These are phyloP conservation scores for Escovopsis sp. DNA, from an alignment of 2,329 filamentous ascomycete genomes.

Conservation along the genomic window DNA sequence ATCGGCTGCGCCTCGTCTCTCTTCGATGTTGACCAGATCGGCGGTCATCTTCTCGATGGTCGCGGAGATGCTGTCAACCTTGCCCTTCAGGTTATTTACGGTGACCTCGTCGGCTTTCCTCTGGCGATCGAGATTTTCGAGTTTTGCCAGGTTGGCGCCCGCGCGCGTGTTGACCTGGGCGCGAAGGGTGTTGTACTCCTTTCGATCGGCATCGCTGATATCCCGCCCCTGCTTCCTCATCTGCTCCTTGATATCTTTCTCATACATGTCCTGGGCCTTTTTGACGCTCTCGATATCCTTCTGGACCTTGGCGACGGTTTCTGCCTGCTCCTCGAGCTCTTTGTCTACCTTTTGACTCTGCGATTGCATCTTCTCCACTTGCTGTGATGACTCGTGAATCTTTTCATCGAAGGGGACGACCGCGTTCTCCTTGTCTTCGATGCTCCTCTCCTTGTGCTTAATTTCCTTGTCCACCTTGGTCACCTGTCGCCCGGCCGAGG, in stretches of 20 bases:
- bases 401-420: slow-evolving; percentile 89
- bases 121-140: slow-evolving; percentile 78
- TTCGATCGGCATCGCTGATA: slow-evolving; percentile 71
- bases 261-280: slow-evolving; percentile 78
- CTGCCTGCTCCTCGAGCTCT: slow-evolving; percentile 59
- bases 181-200: slow-evolving; percentile 75
- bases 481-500: slow-evolving; percentile 60
- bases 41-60: slow-evolving; percentile 58
- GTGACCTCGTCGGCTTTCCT: slow-evolving; percentile 85
- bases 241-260: slow-evolving; percentile 71
- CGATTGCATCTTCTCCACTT: slow-evolving; percentile 52
- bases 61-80: slow-evolving; percentile 64
- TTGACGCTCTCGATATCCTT: slow-evolving; percentile 75
- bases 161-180: slow-evolving; percentile 74
- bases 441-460: slow-evolving; percentile 69
- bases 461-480: slow-evolving; percentile 73
- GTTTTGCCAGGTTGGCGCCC: slow-evolving; percentile 63
- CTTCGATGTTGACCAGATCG: slow-evolving; percentile 54
- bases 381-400: slow-evolving; percentile 60
- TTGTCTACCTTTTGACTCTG: slow-evolving; percentile 58
- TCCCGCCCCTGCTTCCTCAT: slow-evolving; percentile 78
- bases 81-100: slow-evolving; percentile 76
- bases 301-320: slow-evolving; percentile 56
- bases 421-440: slow-evolving; percentile 73
- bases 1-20: slow-evolving; percentile 51